phyloP scores from a whole-genome alignment of 768 basidiomycete species.

The Russula olivacea region DNA sequence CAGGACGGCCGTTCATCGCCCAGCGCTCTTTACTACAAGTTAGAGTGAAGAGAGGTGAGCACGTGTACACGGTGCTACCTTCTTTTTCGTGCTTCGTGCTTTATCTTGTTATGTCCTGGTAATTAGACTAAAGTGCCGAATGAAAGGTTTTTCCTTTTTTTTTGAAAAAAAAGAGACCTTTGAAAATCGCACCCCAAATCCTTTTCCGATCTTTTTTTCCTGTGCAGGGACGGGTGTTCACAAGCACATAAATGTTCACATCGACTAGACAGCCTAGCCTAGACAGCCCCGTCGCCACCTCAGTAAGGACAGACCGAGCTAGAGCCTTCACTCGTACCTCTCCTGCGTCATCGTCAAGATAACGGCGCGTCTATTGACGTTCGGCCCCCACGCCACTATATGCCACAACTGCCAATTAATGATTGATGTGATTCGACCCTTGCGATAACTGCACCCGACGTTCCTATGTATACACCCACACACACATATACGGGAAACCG shows the following conservation, averaged over 20 bases:
- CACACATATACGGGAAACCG: neutral
- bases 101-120: neutral
- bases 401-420: neutral
- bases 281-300: neutral
- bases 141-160: neutral
- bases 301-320: neutral
- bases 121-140: neutral
- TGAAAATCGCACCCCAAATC: neutral
- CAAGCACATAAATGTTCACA: neutral
- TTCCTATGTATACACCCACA: neutral
- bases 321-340: neutral
- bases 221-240: neutral
- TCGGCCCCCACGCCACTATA: constrained; percentile 1
- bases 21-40: neutral
- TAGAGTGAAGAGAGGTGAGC: too few species aligned
- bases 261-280: neutral
- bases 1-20: neutral
- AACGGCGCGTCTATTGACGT: neutral
- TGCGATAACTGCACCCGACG: neutral
- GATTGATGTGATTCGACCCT: neutral
- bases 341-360: neutral
- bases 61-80: neutral
- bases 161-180: too few species aligned
- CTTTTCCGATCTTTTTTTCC: neutral
- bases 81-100: neutral